phyloP scores from a whole-genome alignment of 768 basidiomycete genomes.

The Rhizopogon vesiculosus region DNA sequence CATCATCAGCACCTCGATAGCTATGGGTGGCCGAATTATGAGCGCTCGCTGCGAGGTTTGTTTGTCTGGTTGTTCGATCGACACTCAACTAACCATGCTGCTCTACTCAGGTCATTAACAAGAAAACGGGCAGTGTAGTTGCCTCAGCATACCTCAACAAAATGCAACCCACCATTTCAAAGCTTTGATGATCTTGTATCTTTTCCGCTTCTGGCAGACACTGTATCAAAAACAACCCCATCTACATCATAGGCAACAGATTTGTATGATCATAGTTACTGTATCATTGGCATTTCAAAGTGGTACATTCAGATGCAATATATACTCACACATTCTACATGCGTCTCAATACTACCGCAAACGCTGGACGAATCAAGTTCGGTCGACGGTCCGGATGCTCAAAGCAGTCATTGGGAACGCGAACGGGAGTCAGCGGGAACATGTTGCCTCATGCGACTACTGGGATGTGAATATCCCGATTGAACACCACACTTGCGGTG shows the following conservation, averaged over 20 bases:
- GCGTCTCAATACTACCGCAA: not conserved
- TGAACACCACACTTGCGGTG: not conserved
- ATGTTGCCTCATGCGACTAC: not conserved
- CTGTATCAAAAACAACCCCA: not conserved
- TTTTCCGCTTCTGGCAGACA: not conserved
- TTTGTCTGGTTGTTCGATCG: conserved; percentile 1
- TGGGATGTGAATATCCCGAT: not conserved
- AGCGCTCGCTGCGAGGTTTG: conserved; percentile 66
- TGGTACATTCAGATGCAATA: not conserved
- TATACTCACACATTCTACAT: not conserved
- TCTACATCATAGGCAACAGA: not conserved
- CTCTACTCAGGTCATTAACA: conserved; percentile 49
- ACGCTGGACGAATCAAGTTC: not conserved
- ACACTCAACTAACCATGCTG: conserved; percentile 2
- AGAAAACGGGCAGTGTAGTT: conserved; percentile 49
- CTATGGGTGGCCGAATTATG: conserved; percentile 68
- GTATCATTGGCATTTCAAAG: not conserved
- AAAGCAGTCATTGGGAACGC: not conserved
- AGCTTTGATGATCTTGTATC: conserved; percentile 31
- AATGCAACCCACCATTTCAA: conserved; percentile 59
- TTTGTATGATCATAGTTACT: not conserved
- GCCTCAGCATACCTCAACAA: conserved; percentile 69
- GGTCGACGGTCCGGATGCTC: not conserved
- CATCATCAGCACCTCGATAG: conserved; percentile 60
- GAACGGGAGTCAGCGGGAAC: not conserved